Evolutionary conservation across 495 filamentous ascomycete genomes (phyloP), one percentile per base, ranked within the genome.

Genomic region (Annulohypoxylon stygium): DNA sequence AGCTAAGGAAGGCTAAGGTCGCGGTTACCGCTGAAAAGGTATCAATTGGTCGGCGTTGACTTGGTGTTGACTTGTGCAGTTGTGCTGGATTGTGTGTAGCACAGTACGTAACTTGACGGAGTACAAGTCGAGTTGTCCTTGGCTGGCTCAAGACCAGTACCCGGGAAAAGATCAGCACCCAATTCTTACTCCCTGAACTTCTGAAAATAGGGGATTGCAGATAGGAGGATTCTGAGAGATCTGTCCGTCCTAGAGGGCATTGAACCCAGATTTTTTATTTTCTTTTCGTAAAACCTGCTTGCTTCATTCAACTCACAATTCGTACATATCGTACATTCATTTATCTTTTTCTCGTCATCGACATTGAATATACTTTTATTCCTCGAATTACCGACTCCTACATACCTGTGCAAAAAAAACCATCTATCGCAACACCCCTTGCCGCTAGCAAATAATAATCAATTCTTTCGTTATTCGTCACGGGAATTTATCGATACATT

Each of bases 131-230:
- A 3, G 8, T 47, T 47, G 43, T 47, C 4, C 43, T 47, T 47
- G 51, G 39, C 16, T 16, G 37, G 41, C 33, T 55, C 11, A 75
- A 51, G 33, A 37, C 50, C 62, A 55, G 34, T 51, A 33, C 3
- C 50, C 11, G 9, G 25, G 48, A 23, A 12, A 63, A 63, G 59
- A 69, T 69, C 70, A 53, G 59, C 70, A 55, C 14, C 30, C 11
- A 48, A 45, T 47, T 54, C 62, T 30, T 45, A 48, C 63, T 70
- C 71, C 67, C 67, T 70, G 71, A 70, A 62, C 34, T 64, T 59
- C 25, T 54, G 64, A 65, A 67, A 75, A 75, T 75, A 75, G 72
- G 72, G 72, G 72, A 75, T 67, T 75, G 67, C 72, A 71, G 72
- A 48, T 64, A 71, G 67, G 62, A 70, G 67, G 62, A 70, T 68